Evolutionary conservation across 176 grass and related monocot species (phyloP).

Genomic region (Cenchrus purpureus): DNA sequence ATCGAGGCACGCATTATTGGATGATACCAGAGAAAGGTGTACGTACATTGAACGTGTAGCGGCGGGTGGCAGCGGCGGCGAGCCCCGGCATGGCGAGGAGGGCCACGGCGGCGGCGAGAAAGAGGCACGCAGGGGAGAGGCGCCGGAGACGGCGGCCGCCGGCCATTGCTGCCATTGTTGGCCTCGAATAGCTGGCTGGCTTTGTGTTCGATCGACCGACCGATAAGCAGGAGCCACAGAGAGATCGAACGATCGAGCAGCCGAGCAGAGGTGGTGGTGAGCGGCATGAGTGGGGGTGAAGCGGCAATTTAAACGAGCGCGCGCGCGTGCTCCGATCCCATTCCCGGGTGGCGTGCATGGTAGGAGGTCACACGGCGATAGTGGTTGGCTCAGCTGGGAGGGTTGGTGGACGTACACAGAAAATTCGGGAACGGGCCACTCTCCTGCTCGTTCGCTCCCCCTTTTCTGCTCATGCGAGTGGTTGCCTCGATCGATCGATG

Average conservation of each 20-base stretch:
- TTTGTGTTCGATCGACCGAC: not conserved
- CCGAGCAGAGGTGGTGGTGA: slow-evolving; percentile 7
- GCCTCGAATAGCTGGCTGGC: not conserved
- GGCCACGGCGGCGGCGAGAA: slow-evolving; percentile 19
- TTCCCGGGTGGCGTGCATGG: slow-evolving; percentile 45
- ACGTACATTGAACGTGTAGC: slow-evolving; percentile 62
- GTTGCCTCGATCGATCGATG: slow-evolving; percentile 19
- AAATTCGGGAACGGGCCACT: slow-evolving; percentile 32
- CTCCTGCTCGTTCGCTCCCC: not conserved
- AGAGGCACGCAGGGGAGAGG: slow-evolving; percentile 45
- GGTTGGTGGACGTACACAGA: slow-evolving; percentile 54
- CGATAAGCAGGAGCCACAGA: no score
- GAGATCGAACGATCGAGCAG: not conserved
- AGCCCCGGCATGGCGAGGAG: slow-evolving; percentile 40
- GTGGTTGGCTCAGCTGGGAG: slow-evolving; percentile 42
- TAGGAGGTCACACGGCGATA: slow-evolving; percentile 45
- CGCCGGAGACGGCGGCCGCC: slow-evolving; percentile 16
- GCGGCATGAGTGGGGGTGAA: slow-evolving; percentile 24
- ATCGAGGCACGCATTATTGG: not conserved
- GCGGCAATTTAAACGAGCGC: slow-evolving; percentile 36
- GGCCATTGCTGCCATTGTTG: slow-evolving; percentile 4
- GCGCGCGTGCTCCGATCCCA: not conserved
- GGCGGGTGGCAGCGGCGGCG: slow-evolving; percentile 47
- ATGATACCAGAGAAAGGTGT: not conserved
- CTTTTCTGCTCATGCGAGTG: not conserved